Percentiles rank a stretch among this genome's conserved stretches.
phyloP scores from a whole-genome alignment of 805 yeast genomes.

The Clavispora vitiphila region DNA sequence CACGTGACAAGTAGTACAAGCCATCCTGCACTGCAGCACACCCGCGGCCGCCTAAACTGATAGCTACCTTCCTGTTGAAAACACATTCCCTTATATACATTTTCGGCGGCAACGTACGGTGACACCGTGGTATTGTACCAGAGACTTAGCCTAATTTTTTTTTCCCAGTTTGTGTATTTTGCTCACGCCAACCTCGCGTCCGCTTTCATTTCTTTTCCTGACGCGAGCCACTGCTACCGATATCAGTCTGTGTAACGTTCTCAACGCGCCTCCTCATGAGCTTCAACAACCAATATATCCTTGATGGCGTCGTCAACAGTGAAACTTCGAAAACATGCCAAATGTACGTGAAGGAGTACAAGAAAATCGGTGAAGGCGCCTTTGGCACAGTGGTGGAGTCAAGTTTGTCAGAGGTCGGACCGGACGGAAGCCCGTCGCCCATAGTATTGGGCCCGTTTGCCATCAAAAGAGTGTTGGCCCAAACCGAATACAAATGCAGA shows the following conservation, averaged over 20 bases:
- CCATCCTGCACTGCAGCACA: background rate
- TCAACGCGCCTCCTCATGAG: constrained; percentile 2
- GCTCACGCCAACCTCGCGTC: background rate
- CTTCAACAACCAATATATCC: constrained; percentile 25
- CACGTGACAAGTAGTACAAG: background rate
- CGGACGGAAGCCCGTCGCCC: constrained; percentile 11
- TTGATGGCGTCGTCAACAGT: constrained; percentile 53
- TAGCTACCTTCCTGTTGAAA: constrained; percentile 1
- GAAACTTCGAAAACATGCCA: constrained; percentile 46
- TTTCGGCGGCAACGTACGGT: background rate
- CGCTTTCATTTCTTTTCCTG: background rate
- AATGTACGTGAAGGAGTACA: constrained; percentile 68
- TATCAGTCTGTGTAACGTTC: background rate
- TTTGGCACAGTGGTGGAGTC: constrained; percentile 84
- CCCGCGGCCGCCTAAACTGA: constrained; percentile 2
- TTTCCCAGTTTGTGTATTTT: background rate
- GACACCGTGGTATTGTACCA: background rate
- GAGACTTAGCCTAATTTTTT: background rate
- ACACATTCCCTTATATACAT: background rate
- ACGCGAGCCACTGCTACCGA: background rate
- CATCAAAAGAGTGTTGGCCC: constrained; percentile 80
- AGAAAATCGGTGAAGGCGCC: constrained; percentile 80
- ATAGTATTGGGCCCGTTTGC: constrained; percentile 78
- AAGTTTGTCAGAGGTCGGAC: constrained; percentile 36
- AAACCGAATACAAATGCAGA: constrained; percentile 78